A percentile compares a stretch with the other conserved stretches of the same genome.
Evolutionary conservation across 805 yeast species (phyloP).

Genomic region (Lipomyces orientalis): DNA sequence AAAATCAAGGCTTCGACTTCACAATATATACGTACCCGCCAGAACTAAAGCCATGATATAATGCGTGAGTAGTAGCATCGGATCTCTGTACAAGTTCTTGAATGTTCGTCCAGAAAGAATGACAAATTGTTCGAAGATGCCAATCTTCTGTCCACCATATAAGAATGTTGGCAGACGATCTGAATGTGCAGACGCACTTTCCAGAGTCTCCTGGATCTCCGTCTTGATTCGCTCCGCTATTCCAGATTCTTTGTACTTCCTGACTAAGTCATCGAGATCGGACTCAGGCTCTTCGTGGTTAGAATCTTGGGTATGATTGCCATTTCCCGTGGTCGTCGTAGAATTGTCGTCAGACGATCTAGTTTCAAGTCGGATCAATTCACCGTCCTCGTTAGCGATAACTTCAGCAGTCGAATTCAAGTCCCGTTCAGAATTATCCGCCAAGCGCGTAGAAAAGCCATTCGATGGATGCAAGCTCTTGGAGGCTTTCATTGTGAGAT

Average conservation of each 20-base stretch:
- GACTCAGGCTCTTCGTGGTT: constrained; percentile 12
- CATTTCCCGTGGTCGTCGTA: background rate
- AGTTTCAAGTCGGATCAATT: constrained; percentile 26
- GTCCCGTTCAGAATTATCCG: constrained; percentile 3
- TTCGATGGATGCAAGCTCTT: constrained; percentile 7
- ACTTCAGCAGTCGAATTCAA: constrained; percentile 9
- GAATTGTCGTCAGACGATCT: constrained; percentile 11
- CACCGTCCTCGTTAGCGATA: constrained; percentile 21
- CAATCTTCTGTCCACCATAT: constrained; percentile 54
- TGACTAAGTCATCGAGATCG: constrained; percentile 42
- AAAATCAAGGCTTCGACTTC: background rate
- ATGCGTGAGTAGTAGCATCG: constrained; percentile 83
- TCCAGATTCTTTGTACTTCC: constrained; percentile 41
- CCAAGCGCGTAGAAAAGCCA: constrained; percentile 8
- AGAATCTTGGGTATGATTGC: background rate
- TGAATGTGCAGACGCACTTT: constrained; percentile 16
- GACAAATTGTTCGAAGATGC: constrained; percentile 66
- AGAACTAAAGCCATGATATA: constrained; percentile 76
- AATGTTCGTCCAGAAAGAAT: constrained; percentile 85
- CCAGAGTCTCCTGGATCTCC: constrained; percentile 40
- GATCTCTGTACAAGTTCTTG: constrained; percentile 91
- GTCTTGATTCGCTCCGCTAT: constrained; percentile 38
- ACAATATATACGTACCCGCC: constrained; percentile 51
- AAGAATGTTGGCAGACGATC: constrained; percentile 27
- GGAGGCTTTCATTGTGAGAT: constrained; percentile 73